Evolutionary conservation across 2,329 filamentous ascomycete genomes (phyloP).

Genomic region (Alternaria metachromatica): DNA sequence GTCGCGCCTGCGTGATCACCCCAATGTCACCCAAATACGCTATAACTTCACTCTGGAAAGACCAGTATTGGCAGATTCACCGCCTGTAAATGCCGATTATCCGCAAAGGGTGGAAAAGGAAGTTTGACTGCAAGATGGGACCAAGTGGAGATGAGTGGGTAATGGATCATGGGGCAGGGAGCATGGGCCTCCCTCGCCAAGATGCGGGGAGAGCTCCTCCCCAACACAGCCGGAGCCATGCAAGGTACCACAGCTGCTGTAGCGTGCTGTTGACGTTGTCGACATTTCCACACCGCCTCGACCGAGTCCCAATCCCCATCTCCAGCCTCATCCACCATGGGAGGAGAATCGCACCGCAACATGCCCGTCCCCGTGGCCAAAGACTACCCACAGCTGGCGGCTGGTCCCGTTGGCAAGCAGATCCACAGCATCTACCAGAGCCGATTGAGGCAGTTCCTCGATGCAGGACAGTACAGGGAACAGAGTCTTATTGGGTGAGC

Average conservation of each 20-base stretch:
- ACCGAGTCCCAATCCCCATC: neutral
- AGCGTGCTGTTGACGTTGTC: slow-evolving; percentile 14
- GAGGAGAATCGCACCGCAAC: slow-evolving; percentile 43
- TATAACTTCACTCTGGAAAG: neutral
- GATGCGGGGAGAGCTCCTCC: slow-evolving; percentile 37
- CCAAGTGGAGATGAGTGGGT: slow-evolving; percentile 10
- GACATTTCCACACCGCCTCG: slow-evolving; percentile 2
- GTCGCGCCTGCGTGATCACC: neutral
- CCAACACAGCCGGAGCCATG: slow-evolving; percentile 21
- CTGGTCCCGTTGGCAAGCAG: slow-evolving; percentile 50
- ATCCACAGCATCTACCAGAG: slow-evolving; percentile 86
- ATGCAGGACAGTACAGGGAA: slow-evolving; percentile 71
- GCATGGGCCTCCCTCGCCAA: slow-evolving; percentile 17
- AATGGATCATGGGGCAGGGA: slow-evolving; percentile 14
- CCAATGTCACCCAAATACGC: neutral
- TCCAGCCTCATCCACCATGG: slow-evolving; percentile 33
- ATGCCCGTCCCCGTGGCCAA: slow-evolving; percentile 30
- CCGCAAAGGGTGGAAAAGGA: neutral
- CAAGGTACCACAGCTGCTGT: slow-evolving; percentile 30
- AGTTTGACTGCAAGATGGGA: neutral
- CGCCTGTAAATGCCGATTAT: neutral
- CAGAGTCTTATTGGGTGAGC: slow-evolving; percentile 75
- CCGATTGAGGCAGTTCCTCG: slow-evolving; percentile 81
- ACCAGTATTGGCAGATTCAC: neutral
- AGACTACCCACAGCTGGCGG: slow-evolving; percentile 44